Conservation (phyloP, 805 yeast species). For the Ogataea corticis region DNA sequence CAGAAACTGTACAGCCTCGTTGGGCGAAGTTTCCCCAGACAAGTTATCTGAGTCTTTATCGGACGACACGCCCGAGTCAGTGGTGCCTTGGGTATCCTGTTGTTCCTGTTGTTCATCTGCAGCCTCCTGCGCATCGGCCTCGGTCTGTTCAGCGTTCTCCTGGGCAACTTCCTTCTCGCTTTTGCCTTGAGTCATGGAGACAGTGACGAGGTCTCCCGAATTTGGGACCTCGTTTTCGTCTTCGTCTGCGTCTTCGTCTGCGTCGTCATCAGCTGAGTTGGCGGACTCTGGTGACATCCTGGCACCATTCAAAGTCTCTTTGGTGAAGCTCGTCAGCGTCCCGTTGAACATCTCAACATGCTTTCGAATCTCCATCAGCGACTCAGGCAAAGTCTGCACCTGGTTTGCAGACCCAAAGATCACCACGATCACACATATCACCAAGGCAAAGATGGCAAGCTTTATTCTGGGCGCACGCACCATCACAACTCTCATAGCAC, state of each 20-base stretch:
- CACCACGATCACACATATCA: slow-evolving; percentile 6
- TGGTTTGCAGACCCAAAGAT: slow-evolving; percentile 7
- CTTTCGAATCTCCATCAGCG: slow-evolving; percentile 7
- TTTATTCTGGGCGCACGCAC: slow-evolving; percentile 9
- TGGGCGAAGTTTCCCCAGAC: neutral
- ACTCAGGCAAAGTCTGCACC: slow-evolving; percentile 6
- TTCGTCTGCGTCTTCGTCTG: neutral
- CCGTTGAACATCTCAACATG: slow-evolving; percentile 11
- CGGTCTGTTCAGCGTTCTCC: too few relatives aligned
- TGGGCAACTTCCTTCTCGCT: neutral
- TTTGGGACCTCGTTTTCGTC: neutral
- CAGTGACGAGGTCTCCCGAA: neutral
- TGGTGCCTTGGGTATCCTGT: neutral
- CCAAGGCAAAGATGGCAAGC: slow-evolving; percentile 3
- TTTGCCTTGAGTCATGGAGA: neutral
- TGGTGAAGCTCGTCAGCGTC: neutral
- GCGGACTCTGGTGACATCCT: neutral
- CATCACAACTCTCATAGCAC: slow-evolving; percentile 11
- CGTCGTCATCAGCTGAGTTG: neutral
- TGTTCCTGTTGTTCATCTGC: too few relatives aligned
- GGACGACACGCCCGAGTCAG: too few relatives aligned
- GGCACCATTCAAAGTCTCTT: neutral
- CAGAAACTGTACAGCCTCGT: neutral
- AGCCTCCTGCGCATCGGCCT: too few relatives aligned
- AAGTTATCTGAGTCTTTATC: too few relatives aligned